phyloP scores from a whole-genome alignment of 2,329 filamentous ascomycete genomes.

The Elsinoe perseae region DNA sequence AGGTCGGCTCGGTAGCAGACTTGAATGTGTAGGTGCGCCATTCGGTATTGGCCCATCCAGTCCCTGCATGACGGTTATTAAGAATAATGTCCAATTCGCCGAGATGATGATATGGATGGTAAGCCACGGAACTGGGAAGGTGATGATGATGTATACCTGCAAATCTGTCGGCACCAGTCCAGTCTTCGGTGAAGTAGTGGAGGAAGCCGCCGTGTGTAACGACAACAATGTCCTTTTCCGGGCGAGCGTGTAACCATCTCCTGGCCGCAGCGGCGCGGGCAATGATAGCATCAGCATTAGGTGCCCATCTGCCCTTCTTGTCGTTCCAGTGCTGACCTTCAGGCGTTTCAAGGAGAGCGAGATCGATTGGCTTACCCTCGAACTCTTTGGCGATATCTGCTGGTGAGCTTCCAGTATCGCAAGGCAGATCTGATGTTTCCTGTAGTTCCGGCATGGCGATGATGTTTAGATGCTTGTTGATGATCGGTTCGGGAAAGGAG shows the following conservation, averaged over 20 bases:
- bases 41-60: slow-evolving; percentile 68
- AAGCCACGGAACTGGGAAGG: slow-evolving; percentile 7
- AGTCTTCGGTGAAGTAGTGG: slow-evolving; percentile 19
- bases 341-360: slow-evolving; percentile 45
- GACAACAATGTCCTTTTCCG: slow-evolving; percentile 17
- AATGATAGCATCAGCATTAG: slow-evolving; percentile 47
- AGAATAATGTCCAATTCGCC: slow-evolving; percentile 15
- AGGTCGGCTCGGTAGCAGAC: slow-evolving; percentile 31
- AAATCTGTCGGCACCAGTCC: slow-evolving; percentile 45
- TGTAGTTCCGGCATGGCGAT: slow-evolving; percentile 67
- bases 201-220: slow-evolving; percentile 20
- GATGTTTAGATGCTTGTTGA: slow-evolving; percentile 44
- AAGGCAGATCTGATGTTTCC: slow-evolving; percentile 66
- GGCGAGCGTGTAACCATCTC: slow-evolving; percentile 14
- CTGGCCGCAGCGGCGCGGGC: slow-evolving; percentile 24
- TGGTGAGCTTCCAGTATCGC: slow-evolving; percentile 62
- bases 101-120: slow-evolving; percentile 12
- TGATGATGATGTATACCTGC: slow-evolving; percentile 30
- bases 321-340: slow-evolving; percentile 57
- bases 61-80: slow-evolving; percentile 42
- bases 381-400: slow-evolving; percentile 55
- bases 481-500: slow-evolving; percentile 54
- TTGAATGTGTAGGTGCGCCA: slow-evolving; percentile 60
- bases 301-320: slow-evolving; percentile 49
- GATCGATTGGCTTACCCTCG: slow-evolving; percentile 53